A percentile compares a stretch with the other conserved stretches of the same genome.
These are phyloP conservation scores for Talaromyces sp. DNA, from an alignment of 2,329 filamentous ascomycete genomes.

Conservation along the genomic window DNA sequence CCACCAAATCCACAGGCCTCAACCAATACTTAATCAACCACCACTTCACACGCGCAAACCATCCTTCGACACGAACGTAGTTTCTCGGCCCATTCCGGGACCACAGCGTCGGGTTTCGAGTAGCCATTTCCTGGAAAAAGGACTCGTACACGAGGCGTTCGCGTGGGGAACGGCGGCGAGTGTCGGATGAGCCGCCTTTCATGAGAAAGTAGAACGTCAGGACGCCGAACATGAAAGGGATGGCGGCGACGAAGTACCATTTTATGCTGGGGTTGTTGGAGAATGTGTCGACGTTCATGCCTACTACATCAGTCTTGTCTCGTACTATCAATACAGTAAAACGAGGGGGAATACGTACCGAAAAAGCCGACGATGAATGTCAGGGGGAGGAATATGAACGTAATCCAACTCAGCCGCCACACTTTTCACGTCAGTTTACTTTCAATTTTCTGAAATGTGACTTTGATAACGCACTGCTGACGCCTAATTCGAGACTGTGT, in stretches of 20 bases:
- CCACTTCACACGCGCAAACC: constrained; percentile 47
- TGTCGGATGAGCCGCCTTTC: constrained; percentile 43
- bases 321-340: constrained; percentile 22
- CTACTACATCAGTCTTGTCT: constrained; percentile 27
- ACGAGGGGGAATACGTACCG: constrained; percentile 17
- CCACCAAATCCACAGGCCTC: constrained; percentile 37
- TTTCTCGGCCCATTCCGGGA: constrained; percentile 45
- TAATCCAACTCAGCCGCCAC: constrained; percentile 38
- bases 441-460: neutral
- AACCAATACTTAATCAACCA: constrained; percentile 48
- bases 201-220: constrained; percentile 48
- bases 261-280: constrained; percentile 43
- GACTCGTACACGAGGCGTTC: constrained; percentile 51
- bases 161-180: constrained; percentile 44
- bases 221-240: constrained; percentile 47
- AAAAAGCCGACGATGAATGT: constrained; percentile 50
- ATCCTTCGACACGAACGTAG: constrained; percentile 39
- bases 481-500: constrained; percentile 48
- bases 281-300: constrained; percentile 49
- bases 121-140: constrained; percentile 49
- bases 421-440: constrained; percentile 18
- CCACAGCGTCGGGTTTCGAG: constrained; percentile 48
- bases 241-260: constrained; percentile 50
- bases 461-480: constrained; percentile 43
- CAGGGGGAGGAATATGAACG: constrained; percentile 43